Evolutionary conservation across 495 filamentous ascomycete species (phyloP), one percentile per base, ranked within the genome.

Genomic region (Aspergillus taichungensis): DNA sequence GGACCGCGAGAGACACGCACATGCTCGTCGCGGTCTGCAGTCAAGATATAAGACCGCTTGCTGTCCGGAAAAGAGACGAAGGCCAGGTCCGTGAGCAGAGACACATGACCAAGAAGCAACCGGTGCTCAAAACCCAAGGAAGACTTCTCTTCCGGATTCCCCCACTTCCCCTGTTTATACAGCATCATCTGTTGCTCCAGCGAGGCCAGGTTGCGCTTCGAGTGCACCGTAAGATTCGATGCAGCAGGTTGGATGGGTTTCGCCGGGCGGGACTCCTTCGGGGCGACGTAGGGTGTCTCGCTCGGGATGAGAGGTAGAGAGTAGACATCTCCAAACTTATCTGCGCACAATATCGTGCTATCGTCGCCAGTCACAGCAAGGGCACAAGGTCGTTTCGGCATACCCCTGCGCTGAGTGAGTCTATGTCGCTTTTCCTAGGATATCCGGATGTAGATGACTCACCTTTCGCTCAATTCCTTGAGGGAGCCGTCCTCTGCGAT

Each of bases 271-370:
- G 51, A 34, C 33, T 38, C 30, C 37, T 57, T 58, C 3, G 43
- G n/a, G 8, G 37, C 32, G 13, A 56, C 47, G 30, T 52, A 57
- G 5, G 49, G 52, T 35, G 66, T 54, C 28, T 69, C 59, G 36
- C 60, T 51, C n/a, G 71, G 73, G 40, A 89, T 59, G 3, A 97
- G 64, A 3, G 92, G 90, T n/a, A 98, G 61, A 6, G 84, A 74
- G 62, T 92, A 96, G 47, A 95, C 91, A 65, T 98, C 92, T 30
- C 92, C 92, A 56, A 95, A 95, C 59, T 97, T 98, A 65, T 98
- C 94, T 30, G 79, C 88, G 45, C 74, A 80, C 27, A 97, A 63
- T 47, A 97, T 86, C 3, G 74, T 85, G 3, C 65, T 66, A 34
- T 80, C 75, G 59, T 88, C 79, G 14, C 73, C 54, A 1, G 85